These are phyloP conservation scores for Tetrastigma voinierianum DNA, from an alignment of 164 flowering plant genomes.

Conservation along the genomic window DNA sequence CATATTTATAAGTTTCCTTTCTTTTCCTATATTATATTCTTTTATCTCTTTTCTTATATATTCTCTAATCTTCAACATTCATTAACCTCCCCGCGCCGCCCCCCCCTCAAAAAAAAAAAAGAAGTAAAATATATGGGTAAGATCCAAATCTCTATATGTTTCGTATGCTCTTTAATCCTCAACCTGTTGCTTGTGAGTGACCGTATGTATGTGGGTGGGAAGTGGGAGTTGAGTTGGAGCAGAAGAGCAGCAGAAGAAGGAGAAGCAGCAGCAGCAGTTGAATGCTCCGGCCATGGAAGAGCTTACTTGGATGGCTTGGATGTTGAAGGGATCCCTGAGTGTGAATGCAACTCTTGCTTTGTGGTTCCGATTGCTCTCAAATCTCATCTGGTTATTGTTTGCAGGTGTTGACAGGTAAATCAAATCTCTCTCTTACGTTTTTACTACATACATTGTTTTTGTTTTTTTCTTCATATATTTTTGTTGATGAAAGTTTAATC, in stretches of 20 bases:
- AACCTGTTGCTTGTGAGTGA: neutral
- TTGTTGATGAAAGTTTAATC: no score
- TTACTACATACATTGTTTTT: no score
- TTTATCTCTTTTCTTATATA: no score
- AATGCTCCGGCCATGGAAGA: constrained; percentile 40
- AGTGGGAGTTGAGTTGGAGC: constrained; percentile 10
- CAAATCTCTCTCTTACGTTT: neutral
- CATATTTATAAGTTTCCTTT: no score
- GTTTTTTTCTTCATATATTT: no score
- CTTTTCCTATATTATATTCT: no score
- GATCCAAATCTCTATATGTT: neutral
- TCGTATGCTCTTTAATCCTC: neutral
- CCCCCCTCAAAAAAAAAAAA: no score
- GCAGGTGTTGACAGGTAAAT: constrained; percentile 35
- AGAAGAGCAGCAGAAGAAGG: constrained; percentile 27
- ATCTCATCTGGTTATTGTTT: constrained; percentile 24
- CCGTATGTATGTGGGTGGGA: neutral
- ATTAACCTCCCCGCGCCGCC: no score
- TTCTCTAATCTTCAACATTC: no score
- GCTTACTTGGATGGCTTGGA: constrained; percentile 34
- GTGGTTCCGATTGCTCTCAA: constrained; percentile 35
- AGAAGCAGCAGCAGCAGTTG: constrained; percentile 27
- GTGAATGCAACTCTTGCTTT: constrained; percentile 35
- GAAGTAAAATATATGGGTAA: neutral
- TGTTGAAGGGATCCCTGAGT: constrained; percentile 15